phyloP scores from a whole-genome alignment of 1,284 basidiomycete species.

The Cutaneotrichosporon sp. region DNA sequence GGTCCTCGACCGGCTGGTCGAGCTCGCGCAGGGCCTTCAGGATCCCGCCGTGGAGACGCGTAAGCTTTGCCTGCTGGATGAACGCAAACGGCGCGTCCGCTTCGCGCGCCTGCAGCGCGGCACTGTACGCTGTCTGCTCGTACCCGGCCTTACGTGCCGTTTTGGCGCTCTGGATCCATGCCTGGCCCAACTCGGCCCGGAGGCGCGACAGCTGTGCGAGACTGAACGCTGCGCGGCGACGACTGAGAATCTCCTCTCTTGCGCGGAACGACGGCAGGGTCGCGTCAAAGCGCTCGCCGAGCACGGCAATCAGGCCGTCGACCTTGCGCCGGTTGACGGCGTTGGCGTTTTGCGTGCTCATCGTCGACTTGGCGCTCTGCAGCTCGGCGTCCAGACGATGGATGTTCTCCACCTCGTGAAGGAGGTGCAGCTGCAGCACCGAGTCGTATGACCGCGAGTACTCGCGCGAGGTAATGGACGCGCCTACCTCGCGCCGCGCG shows the following conservation, averaged over 20 bases:
- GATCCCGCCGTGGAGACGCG: constrained; percentile 73
- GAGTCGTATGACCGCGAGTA: constrained; percentile 86
- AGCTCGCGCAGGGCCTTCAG: constrained; percentile 84
- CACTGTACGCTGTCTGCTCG: constrained; percentile 94
- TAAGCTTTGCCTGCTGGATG: constrained; percentile 84
- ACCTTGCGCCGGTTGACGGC: constrained; percentile 4
- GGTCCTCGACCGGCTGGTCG: constrained; percentile 9
- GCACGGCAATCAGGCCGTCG: constrained; percentile 22
- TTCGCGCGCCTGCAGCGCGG: constrained; percentile 83
- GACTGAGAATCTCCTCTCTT: constrained; percentile 83
- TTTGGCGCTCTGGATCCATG: constrained; percentile 91
- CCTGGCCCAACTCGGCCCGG: constrained; percentile 64
- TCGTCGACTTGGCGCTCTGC: background rate
- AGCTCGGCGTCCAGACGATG: constrained; percentile 48
- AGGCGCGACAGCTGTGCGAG: constrained; percentile 27
- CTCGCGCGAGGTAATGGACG: constrained; percentile 70
- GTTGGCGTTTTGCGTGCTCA: background rate
- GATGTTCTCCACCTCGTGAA: constrained; percentile 82
- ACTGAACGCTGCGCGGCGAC: constrained; percentile 79
- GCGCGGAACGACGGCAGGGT: constrained; percentile 88
- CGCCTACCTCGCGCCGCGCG: constrained; percentile 73
- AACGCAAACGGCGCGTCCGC: constrained; percentile 72
- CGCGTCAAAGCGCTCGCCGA: constrained; percentile 36
- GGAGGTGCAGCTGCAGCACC: constrained; percentile 76
- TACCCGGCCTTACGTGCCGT: constrained; percentile 93